These are phyloP conservation scores for Thermothielavioides terrestris DNA, from an alignment of 495 filamentous ascomycete genomes.

Conservation along the genomic window DNA sequence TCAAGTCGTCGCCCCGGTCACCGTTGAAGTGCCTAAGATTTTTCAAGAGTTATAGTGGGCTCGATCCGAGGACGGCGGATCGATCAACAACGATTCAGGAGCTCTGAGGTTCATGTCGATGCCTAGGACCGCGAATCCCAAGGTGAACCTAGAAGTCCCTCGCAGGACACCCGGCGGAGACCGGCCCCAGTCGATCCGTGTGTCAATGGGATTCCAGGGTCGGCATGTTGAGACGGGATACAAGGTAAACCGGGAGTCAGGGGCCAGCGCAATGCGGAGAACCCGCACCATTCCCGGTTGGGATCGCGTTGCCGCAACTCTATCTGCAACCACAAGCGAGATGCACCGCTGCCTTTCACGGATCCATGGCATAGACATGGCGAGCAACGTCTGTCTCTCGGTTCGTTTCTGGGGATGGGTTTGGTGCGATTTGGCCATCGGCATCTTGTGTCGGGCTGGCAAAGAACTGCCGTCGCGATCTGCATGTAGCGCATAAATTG, in stretches of 20 bases:
- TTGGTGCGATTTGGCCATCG: too few relatives aligned
- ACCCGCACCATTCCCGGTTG: background rate
- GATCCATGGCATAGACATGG: too few relatives aligned
- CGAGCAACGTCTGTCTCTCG: too few relatives aligned
- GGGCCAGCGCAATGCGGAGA: background rate
- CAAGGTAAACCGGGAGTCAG: background rate
- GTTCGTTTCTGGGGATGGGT: too few relatives aligned
- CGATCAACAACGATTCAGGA: too few relatives aligned
- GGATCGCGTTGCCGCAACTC: background rate
- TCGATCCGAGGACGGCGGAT: too few relatives aligned
- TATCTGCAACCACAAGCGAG: constrained; percentile 1
- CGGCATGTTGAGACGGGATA: background rate
- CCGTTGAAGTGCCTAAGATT: too few relatives aligned
- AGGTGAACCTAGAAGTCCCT: background rate
- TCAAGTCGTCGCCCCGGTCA: too few relatives aligned
- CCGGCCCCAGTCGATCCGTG: constrained; percentile 2
- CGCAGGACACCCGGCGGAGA: too few relatives aligned
- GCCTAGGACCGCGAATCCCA: too few relatives aligned
- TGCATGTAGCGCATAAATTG: background rate
- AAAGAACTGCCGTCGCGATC: background rate
- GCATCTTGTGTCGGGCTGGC: background rate
- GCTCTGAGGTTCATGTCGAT: background rate
- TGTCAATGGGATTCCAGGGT: background rate
- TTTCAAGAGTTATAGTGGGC: too few relatives aligned
- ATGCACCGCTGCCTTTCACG: too few relatives aligned